Conservation (phyloP, 2,329 filamentous ascomycete species). For the Ilyonectria destructans region DNA sequence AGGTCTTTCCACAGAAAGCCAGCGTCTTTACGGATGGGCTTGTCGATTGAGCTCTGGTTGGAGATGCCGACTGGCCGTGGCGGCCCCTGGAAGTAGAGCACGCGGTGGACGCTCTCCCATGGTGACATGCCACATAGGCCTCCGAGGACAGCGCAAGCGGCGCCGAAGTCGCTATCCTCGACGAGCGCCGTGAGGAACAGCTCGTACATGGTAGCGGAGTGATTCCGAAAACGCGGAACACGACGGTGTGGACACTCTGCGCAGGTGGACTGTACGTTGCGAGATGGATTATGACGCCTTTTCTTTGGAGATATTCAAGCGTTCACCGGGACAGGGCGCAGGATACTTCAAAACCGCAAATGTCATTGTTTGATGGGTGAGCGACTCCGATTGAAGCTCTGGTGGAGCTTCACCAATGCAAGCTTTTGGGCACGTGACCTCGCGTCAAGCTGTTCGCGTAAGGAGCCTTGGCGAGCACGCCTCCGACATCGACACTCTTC, state of each 20-base stretch:
- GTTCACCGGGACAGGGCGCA: background rate
- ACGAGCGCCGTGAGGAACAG: conserved; percentile 72
- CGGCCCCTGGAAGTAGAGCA: conserved; percentile 70
- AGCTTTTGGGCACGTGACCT: conserved; percentile 50
- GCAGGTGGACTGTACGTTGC: background rate
- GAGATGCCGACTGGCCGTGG: conserved; percentile 63
- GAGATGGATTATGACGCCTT: background rate
- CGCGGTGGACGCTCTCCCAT: conserved; percentile 65
- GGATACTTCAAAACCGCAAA: conserved; percentile 8
- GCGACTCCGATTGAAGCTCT: conserved; percentile 13
- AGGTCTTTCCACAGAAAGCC: conserved; percentile 68
- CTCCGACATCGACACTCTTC: conserved; percentile 15
- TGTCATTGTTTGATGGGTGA: conserved; percentile 4
- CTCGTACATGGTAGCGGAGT: conserved; percentile 66
- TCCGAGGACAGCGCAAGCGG: conserved; percentile 68
- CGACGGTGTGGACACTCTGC: background rate
- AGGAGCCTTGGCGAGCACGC: conserved; percentile 30
- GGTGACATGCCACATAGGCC: conserved; percentile 72
- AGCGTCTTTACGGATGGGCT: conserved; percentile 57
- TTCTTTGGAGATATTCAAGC: background rate
- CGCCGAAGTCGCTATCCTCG: conserved; percentile 64
- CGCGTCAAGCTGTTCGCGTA: conserved; percentile 46
- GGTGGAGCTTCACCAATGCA: conserved; percentile 22
- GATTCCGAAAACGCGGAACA: background rate
- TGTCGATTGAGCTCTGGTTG: conserved; percentile 58